phyloP scores from a whole-genome alignment of 2,329 filamentous ascomycete genomes.

The Colletotrichum neosansevieriae region DNA sequence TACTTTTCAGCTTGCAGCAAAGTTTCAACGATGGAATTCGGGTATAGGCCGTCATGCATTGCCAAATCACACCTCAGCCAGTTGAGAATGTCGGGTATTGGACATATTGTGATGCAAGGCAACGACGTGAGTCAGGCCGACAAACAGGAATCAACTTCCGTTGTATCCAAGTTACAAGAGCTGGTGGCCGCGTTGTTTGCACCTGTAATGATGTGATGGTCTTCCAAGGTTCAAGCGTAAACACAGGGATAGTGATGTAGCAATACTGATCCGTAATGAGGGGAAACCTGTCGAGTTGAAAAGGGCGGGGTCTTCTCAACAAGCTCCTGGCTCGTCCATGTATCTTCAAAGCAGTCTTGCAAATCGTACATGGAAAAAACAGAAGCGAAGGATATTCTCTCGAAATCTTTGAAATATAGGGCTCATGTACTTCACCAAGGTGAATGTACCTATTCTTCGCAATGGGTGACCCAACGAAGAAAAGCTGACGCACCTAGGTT shows the following conservation, averaged over 20 bases:
- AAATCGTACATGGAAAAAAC: not conserved
- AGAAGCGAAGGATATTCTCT: conserved; percentile 3
- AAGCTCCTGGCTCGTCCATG: no score
- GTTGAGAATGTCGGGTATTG: not conserved
- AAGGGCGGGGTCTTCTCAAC: conserved; percentile 9
- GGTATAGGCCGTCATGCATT: no score
- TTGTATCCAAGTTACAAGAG: not conserved
- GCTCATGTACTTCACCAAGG: conserved; percentile 38
- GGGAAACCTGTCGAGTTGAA: not conserved
- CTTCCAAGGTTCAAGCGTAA: not conserved
- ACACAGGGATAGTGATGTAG: conserved; percentile 5
- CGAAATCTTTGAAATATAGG: not conserved
- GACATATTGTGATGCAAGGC: not conserved
- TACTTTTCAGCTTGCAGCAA: not conserved
- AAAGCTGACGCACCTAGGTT: conserved; percentile 20
- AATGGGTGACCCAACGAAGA: conserved; percentile 5
- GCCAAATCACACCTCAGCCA: no score
- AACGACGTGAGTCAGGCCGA: not conserved
- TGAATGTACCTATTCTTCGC: conserved; percentile 39
- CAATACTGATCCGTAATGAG: not conserved
- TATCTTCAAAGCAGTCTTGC: not conserved
- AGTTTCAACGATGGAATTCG: no score
- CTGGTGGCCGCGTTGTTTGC: not conserved
- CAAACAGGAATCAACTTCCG: not conserved
- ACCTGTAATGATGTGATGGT: not conserved